Base-by-base conservation (phyloP, 2,329 filamentous ascomycete species). In the Plenodomus tracheiphilus region DNA sequence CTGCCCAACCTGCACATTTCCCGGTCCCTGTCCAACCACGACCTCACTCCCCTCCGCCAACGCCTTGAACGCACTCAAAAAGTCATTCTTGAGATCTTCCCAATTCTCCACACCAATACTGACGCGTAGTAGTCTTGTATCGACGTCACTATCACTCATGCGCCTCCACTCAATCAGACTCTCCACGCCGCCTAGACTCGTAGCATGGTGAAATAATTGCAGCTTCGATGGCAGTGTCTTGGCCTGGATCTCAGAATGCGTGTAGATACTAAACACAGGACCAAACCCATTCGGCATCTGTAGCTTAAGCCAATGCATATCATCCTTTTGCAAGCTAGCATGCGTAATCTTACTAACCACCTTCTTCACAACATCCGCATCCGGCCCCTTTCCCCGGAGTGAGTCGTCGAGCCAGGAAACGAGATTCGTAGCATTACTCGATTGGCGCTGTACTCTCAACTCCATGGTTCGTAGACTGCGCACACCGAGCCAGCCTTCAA, bases 211-310 rank as follows among this genome's bases (percentile, higher is more conserved):
- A 77, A 97, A 97, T 38, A 96, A 80, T 2, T 79, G 69, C 69
- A 97, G 74, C 71, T 89, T 88, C 65, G 86, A 88, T 3, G 94
- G 94, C 55, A 99, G 74, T 22, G 77, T 72, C 57, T 80, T 82
- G 3, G 94, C 92, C 43, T 81, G 67, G 1, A 77, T 75, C 52
- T 81, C 77, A 2, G 80, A 76, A 62, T 82, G 82, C 76, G 89
- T 80, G 49, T 80, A 79, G 19, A 97, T 79, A 3, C 87, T 81
- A 66, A 97, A 97, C 6, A 97, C 93, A 2, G 94, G 88, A 0
- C 92, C 91, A 70, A 85, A 97, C 0, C 94, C 94, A 57, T 84
- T 83, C 0, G 92, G 91, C 94, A 99, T 97, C 78, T 97, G 94
- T 73, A 82, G 81, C 62, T 79, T 74, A 66, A 97, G 73, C 93